Evolutionary conservation across 2,329 filamentous ascomycete species (phyloP), one percentile per base, ranked within the genome.

Genomic region (Clathrospora elynae): DNA sequence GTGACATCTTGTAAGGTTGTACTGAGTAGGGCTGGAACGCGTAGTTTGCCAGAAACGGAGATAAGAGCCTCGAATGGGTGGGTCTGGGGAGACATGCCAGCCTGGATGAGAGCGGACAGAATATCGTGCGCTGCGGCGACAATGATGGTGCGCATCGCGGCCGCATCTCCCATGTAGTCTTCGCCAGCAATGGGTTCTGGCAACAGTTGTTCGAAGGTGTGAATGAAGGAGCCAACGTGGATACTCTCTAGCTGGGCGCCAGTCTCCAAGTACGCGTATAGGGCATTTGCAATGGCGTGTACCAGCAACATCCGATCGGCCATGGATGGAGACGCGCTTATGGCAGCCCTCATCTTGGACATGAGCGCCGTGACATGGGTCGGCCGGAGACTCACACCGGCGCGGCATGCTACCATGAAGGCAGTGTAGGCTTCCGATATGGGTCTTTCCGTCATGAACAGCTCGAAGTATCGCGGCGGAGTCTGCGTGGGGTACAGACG

Each of bases 371-470:
- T 69, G 4, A 73, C 55, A 18, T 57, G 55, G 8, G 54, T 52
- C 1, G 60, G 57, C 23, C 60, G 68, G 18, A 72, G 42, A 1
- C 51, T 38, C 9, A 65, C 61, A 2, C 76, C 76, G 18, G 72
- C 67, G 14, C 75, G 73, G 46, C 75, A 79, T 5, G 74, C 73
- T 39, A 79, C 61, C 17, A 76, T 67, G 47, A 75, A 78, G 4
- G 74, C 65, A 2, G 73, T 71, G 49, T 77, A 79, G 2, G 66
- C 71, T 57, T 80, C 78, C 1, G 63, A 44, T 1, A 76, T 14
- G 3, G 77, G 75, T 25, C 77, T 66, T 32, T 77, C 67, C 14
- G 62, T 58, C 25, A 78, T 64, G 50, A 79, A 75, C 1, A 74
- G 38, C 24, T 71, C 70, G 53, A 77, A 75, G 48, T 77, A 67